These are phyloP conservation scores for Xylona heveae DNA, from an alignment of 495 filamentous ascomycete genomes.

Conservation along the genomic window DNA sequence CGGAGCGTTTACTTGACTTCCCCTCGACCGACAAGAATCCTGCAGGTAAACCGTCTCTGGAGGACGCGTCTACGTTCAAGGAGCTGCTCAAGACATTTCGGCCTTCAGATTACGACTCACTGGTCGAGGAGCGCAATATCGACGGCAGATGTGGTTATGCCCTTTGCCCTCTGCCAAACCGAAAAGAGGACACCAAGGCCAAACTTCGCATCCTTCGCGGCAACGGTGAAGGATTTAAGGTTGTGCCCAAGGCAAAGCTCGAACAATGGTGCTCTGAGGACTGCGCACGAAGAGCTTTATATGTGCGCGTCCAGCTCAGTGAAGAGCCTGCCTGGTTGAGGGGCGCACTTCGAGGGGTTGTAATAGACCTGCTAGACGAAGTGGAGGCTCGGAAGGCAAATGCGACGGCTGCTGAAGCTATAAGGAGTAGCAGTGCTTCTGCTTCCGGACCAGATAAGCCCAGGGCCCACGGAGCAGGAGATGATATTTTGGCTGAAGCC, in stretches of 20 bases:
- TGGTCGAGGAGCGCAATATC: constrained; percentile 73
- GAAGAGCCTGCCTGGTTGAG: constrained; percentile 40
- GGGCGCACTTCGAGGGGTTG: too few species aligned
- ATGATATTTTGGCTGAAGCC: too few species aligned
- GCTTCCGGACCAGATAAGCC: constrained; percentile 16
- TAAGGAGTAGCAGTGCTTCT: too few species aligned
- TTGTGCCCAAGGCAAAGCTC: constrained; percentile 40
- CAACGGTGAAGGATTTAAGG: constrained; percentile 29
- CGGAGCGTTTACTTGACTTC: constrained; percentile 42
- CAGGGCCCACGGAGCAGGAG: too few species aligned
- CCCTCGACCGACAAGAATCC: constrained; percentile 27
- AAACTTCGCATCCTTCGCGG: constrained; percentile 28
- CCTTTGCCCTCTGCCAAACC: constrained; percentile 41
- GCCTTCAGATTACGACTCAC: constrained; percentile 64
- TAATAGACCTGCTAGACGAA: too few species aligned
- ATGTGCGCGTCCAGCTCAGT: constrained; percentile 66
- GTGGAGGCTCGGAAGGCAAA: too few species aligned
- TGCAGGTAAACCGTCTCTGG: constrained; percentile 32
- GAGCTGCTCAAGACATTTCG: constrained; percentile 45
- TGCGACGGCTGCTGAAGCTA: constrained; percentile 12
- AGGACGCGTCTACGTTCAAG: constrained; percentile 36
- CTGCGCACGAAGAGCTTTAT: constrained; percentile 61
- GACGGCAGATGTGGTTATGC: constrained; percentile 61
- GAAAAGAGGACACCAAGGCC: constrained; percentile 20
- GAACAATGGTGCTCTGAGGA: constrained; percentile 75